Evolutionary conservation across 2,329 filamentous ascomycete species (phyloP), one percentile per base, ranked within the genome.

Genomic region (Blastomyces emzantsi): DNA sequence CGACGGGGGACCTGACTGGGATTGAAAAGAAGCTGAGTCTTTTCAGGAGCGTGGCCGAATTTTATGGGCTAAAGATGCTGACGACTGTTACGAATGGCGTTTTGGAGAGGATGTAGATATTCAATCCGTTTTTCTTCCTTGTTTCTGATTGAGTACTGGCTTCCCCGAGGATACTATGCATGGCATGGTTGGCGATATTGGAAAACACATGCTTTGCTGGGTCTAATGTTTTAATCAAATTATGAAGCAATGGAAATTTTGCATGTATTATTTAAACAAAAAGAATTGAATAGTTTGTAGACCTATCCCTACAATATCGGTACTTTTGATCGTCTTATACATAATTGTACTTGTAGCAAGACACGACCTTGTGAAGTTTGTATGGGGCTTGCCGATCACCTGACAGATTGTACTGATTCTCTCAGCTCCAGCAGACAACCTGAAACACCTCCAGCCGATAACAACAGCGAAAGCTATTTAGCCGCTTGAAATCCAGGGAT

Each of bases 31-130:
- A 80, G 72, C 70, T 97, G 70, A 81, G 75, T 52, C 88, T 96
- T 4, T 87, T 91, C 76, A 82, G 80, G 68, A 86, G 84, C 62
- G 92, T 96, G 59, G 90, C 90, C 8, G 82, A 80, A 70, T 92
- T 87, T 73, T 96, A 94, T 77, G 87, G 86, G 5, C 79, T 97
- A 73, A 85, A 85, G 72, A 92, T 97, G 89, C 76, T 99, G 74
- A 84, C 83, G 65, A 86, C 82, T 67, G 88, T 95, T 59, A 88
- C 93, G 6, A 82, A 83, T 66, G 87, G 85, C 63, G 81, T 92
- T 64, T 73, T 82, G 68, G 77, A 73, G 41, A 76, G 76, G 43
- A 74, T 82, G 62, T 77, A 69, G 68, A 60, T 25, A 49, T 41
- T 36, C 62, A 15, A 30, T 62, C 45, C 25, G 2, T 28, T 49